Percentiles rank a stretch among this genome's conserved stretches.
These are phyloP conservation scores for Wallacemonas sp. DNA, from an alignment of 208 protist species.

Conservation along the genomic window DNA sequence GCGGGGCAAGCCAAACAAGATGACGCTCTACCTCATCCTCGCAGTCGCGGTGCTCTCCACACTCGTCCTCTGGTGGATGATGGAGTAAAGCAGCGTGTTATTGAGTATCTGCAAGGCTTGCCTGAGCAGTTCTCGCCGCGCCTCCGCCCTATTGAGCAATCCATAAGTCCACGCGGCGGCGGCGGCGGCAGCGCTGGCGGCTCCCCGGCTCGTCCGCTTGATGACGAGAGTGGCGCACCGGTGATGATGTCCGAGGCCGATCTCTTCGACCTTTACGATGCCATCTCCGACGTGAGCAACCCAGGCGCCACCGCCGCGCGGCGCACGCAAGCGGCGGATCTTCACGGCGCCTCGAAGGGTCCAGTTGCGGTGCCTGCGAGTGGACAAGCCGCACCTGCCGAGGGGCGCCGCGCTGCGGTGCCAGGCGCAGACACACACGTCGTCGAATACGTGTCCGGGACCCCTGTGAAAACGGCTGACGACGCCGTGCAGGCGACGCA, in stretches of 20 bases:
- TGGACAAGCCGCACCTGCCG: no score
- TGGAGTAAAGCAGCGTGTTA: slow-evolving; percentile 18
- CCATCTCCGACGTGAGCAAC: slow-evolving; percentile 14
- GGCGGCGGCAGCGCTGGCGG: not conserved
- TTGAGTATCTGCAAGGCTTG: slow-evolving; percentile 7
- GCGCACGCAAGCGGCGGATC: not conserved
- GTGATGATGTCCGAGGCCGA: slow-evolving; percentile 14
- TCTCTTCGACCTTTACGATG: slow-evolving; percentile 15
- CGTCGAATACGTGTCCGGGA: no score
- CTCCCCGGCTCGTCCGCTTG: not conserved
- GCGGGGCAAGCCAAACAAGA: not conserved
- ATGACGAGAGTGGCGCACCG: not conserved
- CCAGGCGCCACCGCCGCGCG: slow-evolving; percentile 6
- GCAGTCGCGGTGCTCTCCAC: slow-evolving; percentile 13
- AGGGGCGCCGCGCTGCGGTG: no score
- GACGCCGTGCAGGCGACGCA: not conserved
- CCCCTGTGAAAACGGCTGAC: not conserved
- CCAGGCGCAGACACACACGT: no score
- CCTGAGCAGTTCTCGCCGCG: slow-evolving; percentile 10
- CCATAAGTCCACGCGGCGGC: not conserved
- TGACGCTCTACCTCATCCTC: not conserved
- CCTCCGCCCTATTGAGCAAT: not conserved
- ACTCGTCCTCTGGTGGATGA: slow-evolving; percentile 17
- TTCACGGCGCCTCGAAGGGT: no score
- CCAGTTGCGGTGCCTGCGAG: no score